phyloP scores from a whole-genome alignment of 805 yeast genomes.

The Ogataea wickerhamii region DNA sequence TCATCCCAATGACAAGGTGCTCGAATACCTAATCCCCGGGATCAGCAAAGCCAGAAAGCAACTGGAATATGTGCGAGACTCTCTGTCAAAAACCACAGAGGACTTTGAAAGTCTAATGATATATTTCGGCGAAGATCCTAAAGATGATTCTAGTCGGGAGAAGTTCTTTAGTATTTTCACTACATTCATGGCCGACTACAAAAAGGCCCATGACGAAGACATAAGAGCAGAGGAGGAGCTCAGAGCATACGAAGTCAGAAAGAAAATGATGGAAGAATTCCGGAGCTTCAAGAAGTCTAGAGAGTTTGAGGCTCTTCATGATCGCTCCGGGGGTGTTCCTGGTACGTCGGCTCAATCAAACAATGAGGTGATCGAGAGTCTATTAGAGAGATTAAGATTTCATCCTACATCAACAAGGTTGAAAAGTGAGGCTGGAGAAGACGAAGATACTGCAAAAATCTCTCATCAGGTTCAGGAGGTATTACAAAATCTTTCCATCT shows the following conservation, averaged over 20 bases:
- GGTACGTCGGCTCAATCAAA: neutral
- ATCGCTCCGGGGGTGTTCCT: neutral
- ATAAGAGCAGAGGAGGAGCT: conserved; percentile 65
- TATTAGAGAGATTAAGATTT: conserved; percentile 22
- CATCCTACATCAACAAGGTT: conserved; percentile 7
- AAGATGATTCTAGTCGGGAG: conserved; percentile 49
- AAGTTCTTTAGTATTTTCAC: conserved; percentile 61
- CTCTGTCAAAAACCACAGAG: conserved; percentile 45
- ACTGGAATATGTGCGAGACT: conserved; percentile 43
- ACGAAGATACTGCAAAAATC: conserved; percentile 17
- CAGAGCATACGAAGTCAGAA: conserved; percentile 59
- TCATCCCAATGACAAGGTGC: conserved; percentile 64
- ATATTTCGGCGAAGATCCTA: conserved; percentile 68
- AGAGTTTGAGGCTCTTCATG: conserved; percentile 3
- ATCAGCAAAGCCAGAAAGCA: conserved; percentile 38
- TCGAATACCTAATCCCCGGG: conserved; percentile 47
- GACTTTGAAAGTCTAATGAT: conserved; percentile 59
- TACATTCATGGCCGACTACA: conserved; percentile 57
- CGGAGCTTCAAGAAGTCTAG: conserved; percentile 24
- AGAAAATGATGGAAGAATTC: conserved; percentile 49
- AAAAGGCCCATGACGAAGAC: conserved; percentile 62
- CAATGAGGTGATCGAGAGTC: conserved; percentile 19
- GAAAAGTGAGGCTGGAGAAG: conserved; percentile 3
- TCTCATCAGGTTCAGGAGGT: conserved; percentile 21
- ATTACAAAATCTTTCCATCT: conserved; percentile 6